Base-by-base conservation (phyloP, 345 rosid genomes). In the Acer negundo region DNA sequence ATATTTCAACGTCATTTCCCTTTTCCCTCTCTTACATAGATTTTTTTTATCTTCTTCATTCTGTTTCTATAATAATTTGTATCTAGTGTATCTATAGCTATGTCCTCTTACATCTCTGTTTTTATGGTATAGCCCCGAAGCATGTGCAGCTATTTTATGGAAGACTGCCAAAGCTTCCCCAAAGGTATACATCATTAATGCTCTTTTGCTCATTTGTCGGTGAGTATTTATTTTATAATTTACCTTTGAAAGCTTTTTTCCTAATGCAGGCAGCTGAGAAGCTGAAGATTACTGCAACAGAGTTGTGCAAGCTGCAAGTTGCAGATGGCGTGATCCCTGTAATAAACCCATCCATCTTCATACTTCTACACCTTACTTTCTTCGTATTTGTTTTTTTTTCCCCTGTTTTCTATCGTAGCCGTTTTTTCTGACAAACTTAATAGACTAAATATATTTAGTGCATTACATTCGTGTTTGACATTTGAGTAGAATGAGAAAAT, bases 91-190 rank as follows among this genome's bases (percentile, higher is more conserved):
- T 55, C 24, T 26, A 38, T 20, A 31, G 66, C 61, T 70, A 24
- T 66, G 15, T 68, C 46, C 35, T 56, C 77, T 70, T 74, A 7
- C 62, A n/a, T 73, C 72, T 42, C 62, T 26, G 20, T 40, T 71
- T 64, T 19, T 77, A 63, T 80, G 85, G 67, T 78, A 64, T 81
- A 95, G 99, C 83, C 99, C 99, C 12, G 99, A 95, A 89, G 98
- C 99, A 20, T 92, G 98, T 85, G 99, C 98, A 51, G 96, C 99
- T 56, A 95, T 95, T 78, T 83, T 95, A 85, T 95, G 97, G 97
- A 92, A 93, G 88, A 90, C 76, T 78, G 91, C 97, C 70, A 93
- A 91, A 86, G 97, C 97, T 84, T 78, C 99, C 65, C 98, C 99
- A 76, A 89, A 88, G 99, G 98, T 95, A 67, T 76, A 23, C 78